Evolutionary conservation across 495 filamentous ascomycete genomes (phyloP).

Genomic region (Arthonia radiata): DNA sequence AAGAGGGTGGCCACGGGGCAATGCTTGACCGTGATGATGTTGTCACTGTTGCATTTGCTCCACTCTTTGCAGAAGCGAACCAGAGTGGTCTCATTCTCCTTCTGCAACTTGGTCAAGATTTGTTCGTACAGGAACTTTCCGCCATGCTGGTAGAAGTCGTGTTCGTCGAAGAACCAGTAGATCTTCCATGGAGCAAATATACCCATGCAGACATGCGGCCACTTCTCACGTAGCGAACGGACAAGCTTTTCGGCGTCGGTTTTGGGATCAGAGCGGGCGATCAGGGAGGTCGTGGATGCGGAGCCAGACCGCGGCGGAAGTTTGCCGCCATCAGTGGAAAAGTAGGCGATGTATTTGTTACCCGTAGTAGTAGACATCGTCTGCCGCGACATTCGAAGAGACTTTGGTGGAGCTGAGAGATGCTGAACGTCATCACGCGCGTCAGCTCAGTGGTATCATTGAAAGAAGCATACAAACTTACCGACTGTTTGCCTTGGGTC

Average conservation of each 20-base stretch:
- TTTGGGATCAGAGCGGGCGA: constrained; percentile 10
- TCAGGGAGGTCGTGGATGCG: constrained; percentile 9
- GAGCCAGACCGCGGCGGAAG: constrained; percentile 4
- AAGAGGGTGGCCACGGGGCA: too few species aligned
- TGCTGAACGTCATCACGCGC: constrained; percentile 7
- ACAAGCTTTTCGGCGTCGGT: constrained; percentile 8
- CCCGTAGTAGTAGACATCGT: too few species aligned
- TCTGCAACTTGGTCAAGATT: too few species aligned
- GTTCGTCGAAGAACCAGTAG: constrained; percentile 25
- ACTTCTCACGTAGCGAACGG: constrained; percentile 9
- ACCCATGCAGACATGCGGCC: constrained; percentile 11
- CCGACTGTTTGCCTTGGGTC: constrained; percentile 1
- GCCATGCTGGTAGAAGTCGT: constrained; percentile 22
- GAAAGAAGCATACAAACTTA: neutral
- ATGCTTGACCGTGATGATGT: too few species aligned
- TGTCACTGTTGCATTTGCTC: too few species aligned
- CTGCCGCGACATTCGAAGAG: too few species aligned
- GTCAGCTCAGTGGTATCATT: constrained; percentile 8
- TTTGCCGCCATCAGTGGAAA: constrained; percentile 12
- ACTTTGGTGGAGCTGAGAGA: constrained; percentile 9
- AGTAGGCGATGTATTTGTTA: constrained; percentile 5
- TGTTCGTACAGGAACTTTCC: constrained; percentile 22
- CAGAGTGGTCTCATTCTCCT: too few species aligned
- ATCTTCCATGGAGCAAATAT: constrained; percentile 15
- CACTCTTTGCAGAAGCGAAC: too few species aligned